Percentiles rank a stretch among this genome's conserved stretches.
Conservation (phyloP, 225 moss, liverwort and hornwort genomes). For the Marchantia paleacea region DNA sequence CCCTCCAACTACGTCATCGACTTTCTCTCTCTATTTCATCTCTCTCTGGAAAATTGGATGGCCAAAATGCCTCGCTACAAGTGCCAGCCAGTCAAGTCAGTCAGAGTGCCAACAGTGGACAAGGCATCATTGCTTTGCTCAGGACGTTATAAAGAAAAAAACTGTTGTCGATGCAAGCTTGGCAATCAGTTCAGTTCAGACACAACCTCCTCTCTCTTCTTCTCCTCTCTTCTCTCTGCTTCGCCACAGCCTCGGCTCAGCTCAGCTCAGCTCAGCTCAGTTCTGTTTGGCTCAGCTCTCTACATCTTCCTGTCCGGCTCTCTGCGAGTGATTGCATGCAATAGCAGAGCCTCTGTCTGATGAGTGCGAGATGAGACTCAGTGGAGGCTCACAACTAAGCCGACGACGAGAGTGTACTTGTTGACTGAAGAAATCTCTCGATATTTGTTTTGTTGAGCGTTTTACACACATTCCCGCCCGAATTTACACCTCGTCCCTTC, state of each 20-base stretch:
- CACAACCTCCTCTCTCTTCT: background rate
- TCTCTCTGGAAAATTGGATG: conserved; percentile 13
- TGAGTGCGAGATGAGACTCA: background rate
- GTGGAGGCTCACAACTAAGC: background rate
- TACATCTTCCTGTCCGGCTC: background rate
- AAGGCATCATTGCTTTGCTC: conserved; percentile 15
- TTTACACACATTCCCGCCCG: conserved; percentile 5
- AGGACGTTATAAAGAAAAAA: conserved; percentile 17
- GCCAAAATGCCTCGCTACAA: conserved; percentile 16
- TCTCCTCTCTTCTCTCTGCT: too few species aligned
- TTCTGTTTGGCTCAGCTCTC: too few species aligned
- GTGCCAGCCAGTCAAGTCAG: conserved; percentile 17
- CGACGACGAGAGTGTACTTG: background rate
- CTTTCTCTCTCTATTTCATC: conserved; percentile 19
- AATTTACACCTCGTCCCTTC: background rate
- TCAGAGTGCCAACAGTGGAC: conserved; percentile 12
- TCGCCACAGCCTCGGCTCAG: too few species aligned
- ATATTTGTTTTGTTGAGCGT: background rate
- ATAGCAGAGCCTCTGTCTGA: background rate
- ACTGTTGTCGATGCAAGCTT: conserved; percentile 12
- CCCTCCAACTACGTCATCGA: conserved; percentile 12
- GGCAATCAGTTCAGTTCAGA: conserved; percentile 14
- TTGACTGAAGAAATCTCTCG: conserved; percentile 5
- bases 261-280: too few species aligned
- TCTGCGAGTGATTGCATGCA: conserved; percentile 5